These are phyloP conservation scores for Ogataea methylovora DNA, from an alignment of 805 yeast species.

Conservation along the genomic window DNA sequence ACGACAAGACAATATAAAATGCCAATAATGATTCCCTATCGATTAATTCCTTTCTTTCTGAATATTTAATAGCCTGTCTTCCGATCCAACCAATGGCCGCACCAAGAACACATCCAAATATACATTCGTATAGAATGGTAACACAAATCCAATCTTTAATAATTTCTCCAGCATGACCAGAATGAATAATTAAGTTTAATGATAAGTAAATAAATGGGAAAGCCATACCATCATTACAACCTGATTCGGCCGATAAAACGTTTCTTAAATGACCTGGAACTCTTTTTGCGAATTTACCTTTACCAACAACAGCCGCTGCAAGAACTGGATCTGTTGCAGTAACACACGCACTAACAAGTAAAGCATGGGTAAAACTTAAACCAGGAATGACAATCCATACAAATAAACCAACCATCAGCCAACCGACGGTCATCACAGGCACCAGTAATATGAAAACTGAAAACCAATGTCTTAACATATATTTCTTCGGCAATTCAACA, in stretches of 20 bases:
- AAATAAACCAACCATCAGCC: conserved; percentile 58
- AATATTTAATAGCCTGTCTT: conserved; percentile 43
- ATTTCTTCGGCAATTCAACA: conserved; percentile 64
- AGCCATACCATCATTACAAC: conserved; percentile 70
- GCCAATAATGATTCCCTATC: conserved; percentile 57
- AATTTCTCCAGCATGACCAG: conserved; percentile 40
- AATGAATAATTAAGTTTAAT: conserved; percentile 42
- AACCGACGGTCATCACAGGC: conserved; percentile 67
- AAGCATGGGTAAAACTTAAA: conserved; percentile 44
- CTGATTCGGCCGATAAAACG: conserved; percentile 62
- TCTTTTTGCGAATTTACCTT: conserved; percentile 61
- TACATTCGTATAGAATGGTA: conserved; percentile 57
- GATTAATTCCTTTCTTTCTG: conserved; percentile 43
- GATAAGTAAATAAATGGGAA: conserved; percentile 64
- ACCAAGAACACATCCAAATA: conserved; percentile 49
- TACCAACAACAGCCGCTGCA: conserved; percentile 67
- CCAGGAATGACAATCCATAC: conserved; percentile 56
- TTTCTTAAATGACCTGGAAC: conserved; percentile 58
- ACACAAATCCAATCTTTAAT: conserved; percentile 56
- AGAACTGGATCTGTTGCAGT: conserved; percentile 77
- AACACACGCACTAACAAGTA: conserved; percentile 60
- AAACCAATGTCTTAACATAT: conserved; percentile 51
- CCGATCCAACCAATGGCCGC: conserved; percentile 43
- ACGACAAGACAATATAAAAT: conserved; percentile 45
- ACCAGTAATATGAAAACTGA: conserved; percentile 50